Evolutionary conservation across 208 protist species (phyloP).

Genomic region (Trichomonas tenax): DNA sequence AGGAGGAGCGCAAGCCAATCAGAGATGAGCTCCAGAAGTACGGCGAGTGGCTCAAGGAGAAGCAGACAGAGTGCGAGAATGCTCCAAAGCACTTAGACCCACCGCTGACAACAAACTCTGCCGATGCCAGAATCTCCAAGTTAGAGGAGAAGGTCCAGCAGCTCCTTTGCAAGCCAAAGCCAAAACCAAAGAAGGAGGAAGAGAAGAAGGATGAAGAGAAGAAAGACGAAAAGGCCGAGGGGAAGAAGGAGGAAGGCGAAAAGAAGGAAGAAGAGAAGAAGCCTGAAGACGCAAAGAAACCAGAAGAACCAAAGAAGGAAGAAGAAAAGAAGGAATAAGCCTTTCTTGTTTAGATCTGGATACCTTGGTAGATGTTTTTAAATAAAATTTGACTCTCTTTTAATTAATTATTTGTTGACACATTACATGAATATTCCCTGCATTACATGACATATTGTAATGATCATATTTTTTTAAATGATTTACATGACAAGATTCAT

Average conservation of each 20-base stretch:
- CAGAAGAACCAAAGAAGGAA: not conserved
- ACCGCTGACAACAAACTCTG: not conserved
- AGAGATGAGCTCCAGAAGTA: not conserved
- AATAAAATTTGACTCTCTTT: no score
- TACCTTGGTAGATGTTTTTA: no score
- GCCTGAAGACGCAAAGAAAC: not conserved
- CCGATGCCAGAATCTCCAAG: not conserved
- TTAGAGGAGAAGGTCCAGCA: not conserved
- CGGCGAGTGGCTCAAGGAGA: not conserved
- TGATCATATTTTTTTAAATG: no score
- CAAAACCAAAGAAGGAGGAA: not conserved
- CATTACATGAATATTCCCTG: no score
- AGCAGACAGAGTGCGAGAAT: not conserved
- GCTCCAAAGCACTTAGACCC: not conserved
- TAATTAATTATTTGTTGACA: no score
- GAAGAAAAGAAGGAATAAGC: not conserved
- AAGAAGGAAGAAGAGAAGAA: not conserved
- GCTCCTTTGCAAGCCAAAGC: not conserved
- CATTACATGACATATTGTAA: no score
- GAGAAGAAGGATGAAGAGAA: slow-evolving; percentile 7
- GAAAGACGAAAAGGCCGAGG: not conserved
- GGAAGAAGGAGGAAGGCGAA: not conserved
- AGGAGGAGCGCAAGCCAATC: not conserved
- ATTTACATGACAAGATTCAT: no score
- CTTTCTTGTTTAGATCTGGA: not conserved